Evolutionary conservation across 1,284 basidiomycete species (phyloP).

Genomic region (Anthracocystis setariae): DNA sequence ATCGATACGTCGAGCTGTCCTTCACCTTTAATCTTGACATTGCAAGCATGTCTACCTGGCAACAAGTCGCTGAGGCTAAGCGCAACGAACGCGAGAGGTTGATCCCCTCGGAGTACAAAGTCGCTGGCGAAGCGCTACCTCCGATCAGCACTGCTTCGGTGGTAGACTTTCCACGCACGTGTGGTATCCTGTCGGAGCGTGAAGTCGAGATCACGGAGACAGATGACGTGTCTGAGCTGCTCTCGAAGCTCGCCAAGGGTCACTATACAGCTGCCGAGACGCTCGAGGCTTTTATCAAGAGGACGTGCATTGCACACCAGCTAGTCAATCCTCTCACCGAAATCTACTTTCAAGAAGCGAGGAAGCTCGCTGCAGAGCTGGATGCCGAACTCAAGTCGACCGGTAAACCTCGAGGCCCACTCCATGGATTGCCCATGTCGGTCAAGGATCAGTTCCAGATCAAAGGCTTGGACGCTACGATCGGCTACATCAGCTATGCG

Average conservation of each 20-base stretch:
- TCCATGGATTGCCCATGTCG: constrained; percentile 76
- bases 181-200: constrained; percentile 33
- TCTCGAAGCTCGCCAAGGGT: constrained; percentile 71
- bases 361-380: constrained; percentile 72
- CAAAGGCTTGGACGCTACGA: constrained; percentile 73
- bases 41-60: constrained; percentile 34
- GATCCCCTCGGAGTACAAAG: constrained; percentile 39
- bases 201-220: constrained; percentile 51
- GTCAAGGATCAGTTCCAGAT: constrained; percentile 76
- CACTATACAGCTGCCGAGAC: constrained; percentile 76
- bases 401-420: constrained; percentile 72
- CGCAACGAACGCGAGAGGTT: constrained; percentile 41
- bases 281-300: constrained; percentile 79
- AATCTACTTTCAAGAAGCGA: constrained; percentile 75
- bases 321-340: constrained; percentile 74
- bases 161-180: constrained; percentile 32
- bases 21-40: background rate
- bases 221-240: constrained; percentile 71
- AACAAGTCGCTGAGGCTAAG: constrained; percentile 39
- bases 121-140: constrained; percentile 25
- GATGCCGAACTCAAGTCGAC: constrained; percentile 73
- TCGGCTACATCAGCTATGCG: constrained; percentile 75
- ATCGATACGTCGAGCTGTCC: background rate
- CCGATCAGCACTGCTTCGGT: constrained; percentile 27
- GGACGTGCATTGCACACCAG: constrained; percentile 83